Evolutionary conservation across 139 green algal genomes (phyloP).

Genomic region (Choricystis sp.): DNA sequence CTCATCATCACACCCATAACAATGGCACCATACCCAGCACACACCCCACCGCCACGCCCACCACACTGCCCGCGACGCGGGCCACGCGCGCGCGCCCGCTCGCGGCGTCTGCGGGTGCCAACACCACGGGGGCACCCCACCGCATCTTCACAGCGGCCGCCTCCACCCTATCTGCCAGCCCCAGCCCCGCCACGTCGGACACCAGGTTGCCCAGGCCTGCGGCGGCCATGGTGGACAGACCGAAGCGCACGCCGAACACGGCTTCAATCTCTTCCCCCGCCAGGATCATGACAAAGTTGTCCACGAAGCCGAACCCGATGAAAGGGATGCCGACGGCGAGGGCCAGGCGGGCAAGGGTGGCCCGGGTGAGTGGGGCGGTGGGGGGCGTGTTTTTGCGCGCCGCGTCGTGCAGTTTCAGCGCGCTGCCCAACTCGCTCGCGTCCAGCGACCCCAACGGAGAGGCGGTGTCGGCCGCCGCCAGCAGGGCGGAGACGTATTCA

Average conservation of each 20-base stretch:
- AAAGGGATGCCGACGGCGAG: slow-evolving; percentile 34
- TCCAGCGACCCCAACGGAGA: background rate
- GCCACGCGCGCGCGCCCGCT: slow-evolving; percentile 1
- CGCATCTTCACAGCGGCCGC: slow-evolving; percentile 6
- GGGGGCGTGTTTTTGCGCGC: background rate
- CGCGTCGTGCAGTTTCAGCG: background rate
- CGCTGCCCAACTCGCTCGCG: background rate
- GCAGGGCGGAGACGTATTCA: too few species aligned
- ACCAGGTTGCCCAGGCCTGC: slow-evolving; percentile 35
- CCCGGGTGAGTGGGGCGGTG: background rate
- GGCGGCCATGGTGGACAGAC: slow-evolving; percentile 31
- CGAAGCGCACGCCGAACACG: slow-evolving; percentile 19
- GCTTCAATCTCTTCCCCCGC: slow-evolving; percentile 53
- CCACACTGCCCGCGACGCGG: slow-evolving; percentile 22
- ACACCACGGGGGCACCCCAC: slow-evolving; percentile 8
- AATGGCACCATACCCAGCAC: slow-evolving; percentile 45
- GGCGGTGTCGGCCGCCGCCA: background rate
- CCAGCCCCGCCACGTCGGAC: slow-evolving; percentile 36
- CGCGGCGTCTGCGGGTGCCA: slow-evolving; percentile 5
- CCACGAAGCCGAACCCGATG: slow-evolving; percentile 27
- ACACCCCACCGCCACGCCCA: slow-evolving; percentile 43
- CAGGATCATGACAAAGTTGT: slow-evolving; percentile 39
- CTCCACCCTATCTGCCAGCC: slow-evolving; percentile 36
- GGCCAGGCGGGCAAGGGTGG: slow-evolving; percentile 9
- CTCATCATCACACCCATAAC: background rate